Percentiles rank a stretch among this genome's conserved stretches.
phyloP scores from a whole-genome alignment of 495 filamentous ascomycete species.

The Physcia stellaris region DNA sequence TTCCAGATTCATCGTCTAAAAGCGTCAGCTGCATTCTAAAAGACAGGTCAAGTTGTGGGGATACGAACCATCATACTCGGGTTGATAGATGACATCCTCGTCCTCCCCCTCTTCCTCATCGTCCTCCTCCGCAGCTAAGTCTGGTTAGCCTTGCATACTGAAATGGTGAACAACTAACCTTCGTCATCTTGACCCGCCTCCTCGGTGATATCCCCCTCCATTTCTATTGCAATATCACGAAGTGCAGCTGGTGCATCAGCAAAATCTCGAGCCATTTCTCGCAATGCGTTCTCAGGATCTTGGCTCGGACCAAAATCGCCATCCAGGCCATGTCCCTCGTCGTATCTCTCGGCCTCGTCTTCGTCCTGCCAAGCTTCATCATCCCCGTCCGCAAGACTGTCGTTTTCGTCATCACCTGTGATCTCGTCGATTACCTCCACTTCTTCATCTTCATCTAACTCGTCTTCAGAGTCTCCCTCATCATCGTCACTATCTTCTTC shows the following conservation, averaged over 20 bases:
- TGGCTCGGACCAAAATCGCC: conserved; percentile 26
- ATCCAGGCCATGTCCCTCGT: conserved; percentile 35
- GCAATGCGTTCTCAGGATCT: conserved; percentile 10
- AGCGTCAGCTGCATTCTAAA: conserved; percentile 2
- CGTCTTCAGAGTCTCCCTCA: conserved; percentile 33
- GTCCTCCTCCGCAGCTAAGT: conserved; percentile 44
- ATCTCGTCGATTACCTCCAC: conserved; percentile 48
- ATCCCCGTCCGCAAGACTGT: conserved; percentile 40
- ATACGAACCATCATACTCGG: conserved; percentile 22
- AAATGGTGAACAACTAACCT: conserved; percentile 36
- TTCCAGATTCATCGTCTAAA: conserved; percentile 35
- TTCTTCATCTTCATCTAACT: conserved; percentile 41
- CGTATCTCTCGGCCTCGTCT: conserved; percentile 34
- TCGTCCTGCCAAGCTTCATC: conserved; percentile 50
- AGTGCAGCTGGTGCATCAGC: conserved; percentile 10
- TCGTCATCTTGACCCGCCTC: conserved; percentile 58
- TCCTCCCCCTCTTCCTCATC: conserved; percentile 63
- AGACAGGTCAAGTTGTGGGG: not conserved
- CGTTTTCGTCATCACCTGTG: conserved; percentile 50
- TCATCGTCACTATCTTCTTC: conserved; percentile 50
- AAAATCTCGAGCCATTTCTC: conserved; percentile 15
- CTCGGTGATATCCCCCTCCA: conserved; percentile 23
- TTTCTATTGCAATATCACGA: conserved; percentile 11
- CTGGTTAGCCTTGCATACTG: no score
- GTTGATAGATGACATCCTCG: conserved; percentile 47